Evolutionary conservation across 1,284 basidiomycete species (phyloP), one percentile per base, ranked within the genome.

Genomic region (Cutaneotrichosporon mucoides): DNA sequence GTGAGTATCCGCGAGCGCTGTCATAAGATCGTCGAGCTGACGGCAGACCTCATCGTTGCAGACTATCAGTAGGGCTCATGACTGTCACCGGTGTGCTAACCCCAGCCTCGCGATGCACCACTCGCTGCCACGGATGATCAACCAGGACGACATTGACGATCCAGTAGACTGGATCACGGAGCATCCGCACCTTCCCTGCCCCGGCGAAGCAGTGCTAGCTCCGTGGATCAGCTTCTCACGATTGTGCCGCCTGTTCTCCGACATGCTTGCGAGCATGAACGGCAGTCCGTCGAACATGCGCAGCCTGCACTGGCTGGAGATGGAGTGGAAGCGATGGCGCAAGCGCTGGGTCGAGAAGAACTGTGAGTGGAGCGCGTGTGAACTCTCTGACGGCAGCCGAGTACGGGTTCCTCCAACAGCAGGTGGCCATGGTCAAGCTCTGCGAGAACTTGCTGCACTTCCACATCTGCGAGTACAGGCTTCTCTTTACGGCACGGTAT

Each of bases 181-280:
- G 15, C 72, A 73, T 52, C 67, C 70, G 1, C 65, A 69, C 43
- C 56, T 68, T 2, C 62, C 64, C 5, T 68, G 66, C 16, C 66
- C 66, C 10, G 67, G 68, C 2, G 73, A 75, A 52, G 60, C 68
- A 4, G 64, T 70, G 49, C 61, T 75, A 5, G 67, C 70, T 1
- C 69, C 72, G 8, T 67, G 66, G 51, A 66, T 71, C 36, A 58
- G 59, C 2, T 68, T 67, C 52, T 61, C 64, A 12, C 65, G 69
- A 38, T 58, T 70, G 57, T 66, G 64, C 58, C 57, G 66, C 43
- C 57, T 68, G 44, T 65, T 64, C 55, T 57, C 68, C 10, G 58
- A 68, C 50, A 68, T 62, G 53, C 64, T 69, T 4, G 63, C 59
- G 12, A 55, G 66, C 34, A 68, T 70, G 66, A 66, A 65, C 42